A percentile compares a stretch with the other conserved stretches of the same genome.
Conservation (phyloP, 148 eudicot genomes). For the Vaccinium myrtillus region DNA sequence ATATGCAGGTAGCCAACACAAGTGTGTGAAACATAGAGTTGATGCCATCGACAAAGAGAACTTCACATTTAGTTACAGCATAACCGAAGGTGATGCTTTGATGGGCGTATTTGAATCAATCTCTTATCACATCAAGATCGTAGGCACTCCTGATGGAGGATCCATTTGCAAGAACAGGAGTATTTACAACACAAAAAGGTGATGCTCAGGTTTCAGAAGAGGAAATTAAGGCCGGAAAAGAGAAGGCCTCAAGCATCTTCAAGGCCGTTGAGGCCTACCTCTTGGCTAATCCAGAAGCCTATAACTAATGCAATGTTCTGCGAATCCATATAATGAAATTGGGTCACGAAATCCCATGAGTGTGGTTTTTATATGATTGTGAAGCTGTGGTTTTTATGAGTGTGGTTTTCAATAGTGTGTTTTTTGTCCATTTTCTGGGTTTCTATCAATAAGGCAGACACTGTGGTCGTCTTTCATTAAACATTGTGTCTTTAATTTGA, state of each 20-base stretch:
- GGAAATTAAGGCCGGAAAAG: constrained; percentile 18
- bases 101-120: constrained; percentile 4
- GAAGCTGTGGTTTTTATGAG: not conserved
- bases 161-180: not conserved
- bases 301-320: not conserved
- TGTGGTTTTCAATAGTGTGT: not conserved
- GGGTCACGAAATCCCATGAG: not conserved
- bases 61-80: constrained; percentile 12
- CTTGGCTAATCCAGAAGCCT: constrained; percentile 20
- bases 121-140: constrained; percentile 6
- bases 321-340: too few relatives aligned
- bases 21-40: not conserved
- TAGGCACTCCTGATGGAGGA: not conserved
- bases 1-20: not conserved
- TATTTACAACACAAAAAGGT: constrained; percentile 9
- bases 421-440: not conserved
- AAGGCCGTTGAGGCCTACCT: constrained; percentile 25
- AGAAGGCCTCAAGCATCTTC: constrained; percentile 11
- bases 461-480: not conserved
- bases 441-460: not conserved
- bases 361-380: not conserved
- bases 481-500: not conserved
- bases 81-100: constrained; percentile 15
- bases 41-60: too few relatives aligned
- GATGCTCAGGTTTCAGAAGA: constrained; percentile 14